Evolutionary conservation across 2,329 filamentous ascomycete genomes (phyloP).

Genomic region (Drechslera avenae): DNA sequence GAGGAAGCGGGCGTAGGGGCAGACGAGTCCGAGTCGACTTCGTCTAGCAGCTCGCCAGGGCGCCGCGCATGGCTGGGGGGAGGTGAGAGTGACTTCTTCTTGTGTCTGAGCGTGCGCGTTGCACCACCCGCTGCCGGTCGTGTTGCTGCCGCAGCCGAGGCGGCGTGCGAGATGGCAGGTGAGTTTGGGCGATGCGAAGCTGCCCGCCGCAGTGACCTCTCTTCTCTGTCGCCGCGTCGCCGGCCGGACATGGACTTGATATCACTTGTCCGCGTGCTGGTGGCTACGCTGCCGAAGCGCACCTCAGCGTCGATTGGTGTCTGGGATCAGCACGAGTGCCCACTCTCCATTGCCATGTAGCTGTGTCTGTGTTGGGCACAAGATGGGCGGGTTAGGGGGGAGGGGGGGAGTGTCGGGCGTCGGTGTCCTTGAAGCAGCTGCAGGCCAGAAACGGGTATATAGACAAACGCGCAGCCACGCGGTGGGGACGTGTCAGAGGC

Average conservation of each 20-base stretch:
- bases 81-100: conserved; percentile 27
- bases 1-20: conserved; percentile 58
- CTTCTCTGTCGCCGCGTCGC: conserved; percentile 46
- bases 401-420: too few species aligned
- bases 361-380: background rate
- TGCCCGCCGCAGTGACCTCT: conserved; percentile 29
- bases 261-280: conserved; percentile 72
- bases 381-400: too few species aligned
- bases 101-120: conserved; percentile 20
- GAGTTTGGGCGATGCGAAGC: conserved; percentile 34
- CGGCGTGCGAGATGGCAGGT: conserved; percentile 25
- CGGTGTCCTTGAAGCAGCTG: conserved; percentile 23
- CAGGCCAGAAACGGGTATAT: conserved; percentile 27
- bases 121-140: conserved; percentile 15
- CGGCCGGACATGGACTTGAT: conserved; percentile 68
- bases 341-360: conserved; percentile 37
- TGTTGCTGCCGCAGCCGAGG: conserved; percentile 22
- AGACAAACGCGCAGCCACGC: conserved; percentile 38
- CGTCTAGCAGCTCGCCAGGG: conserved; percentile 69
- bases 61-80: conserved; percentile 39
- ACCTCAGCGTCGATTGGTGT: conserved; percentile 69
- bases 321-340: conserved; percentile 27
- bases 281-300: conserved; percentile 75
- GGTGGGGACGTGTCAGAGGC: conserved; percentile 30
- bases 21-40: conserved; percentile 74